These are phyloP conservation scores for Asparagopsis taxiformis DNA, from an alignment of 31 red algal genomes.

Conservation along the genomic window DNA sequence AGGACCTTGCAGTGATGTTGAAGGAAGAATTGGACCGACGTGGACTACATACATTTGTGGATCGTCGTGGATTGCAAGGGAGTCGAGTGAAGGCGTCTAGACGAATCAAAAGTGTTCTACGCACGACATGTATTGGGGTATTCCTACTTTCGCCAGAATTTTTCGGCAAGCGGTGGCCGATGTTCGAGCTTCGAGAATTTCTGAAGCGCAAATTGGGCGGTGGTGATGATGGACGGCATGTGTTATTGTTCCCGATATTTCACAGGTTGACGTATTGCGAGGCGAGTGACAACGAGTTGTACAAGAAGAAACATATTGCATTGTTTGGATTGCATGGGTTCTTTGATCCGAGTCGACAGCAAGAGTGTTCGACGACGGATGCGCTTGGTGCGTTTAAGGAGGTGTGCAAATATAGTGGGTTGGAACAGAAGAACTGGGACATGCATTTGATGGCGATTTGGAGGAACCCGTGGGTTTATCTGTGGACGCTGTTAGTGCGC, in stretches of 20 bases:
- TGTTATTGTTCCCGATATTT: conserved; percentile 3
- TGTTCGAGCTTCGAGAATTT: neutral
- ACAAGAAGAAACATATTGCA: neutral
- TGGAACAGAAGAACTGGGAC: neutral
- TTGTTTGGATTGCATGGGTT: neutral
- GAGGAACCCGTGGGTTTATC: neutral
- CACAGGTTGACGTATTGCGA: neutral
- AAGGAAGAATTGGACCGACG: neutral
- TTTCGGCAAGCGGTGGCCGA: neutral
- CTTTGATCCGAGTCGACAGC: neutral
- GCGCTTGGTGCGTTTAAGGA: neutral
- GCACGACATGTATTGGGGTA: neutral
- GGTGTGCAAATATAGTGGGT: neutral
- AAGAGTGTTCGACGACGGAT: conserved; percentile 3
- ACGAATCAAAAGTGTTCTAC: neutral
- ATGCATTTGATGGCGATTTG: neutral
- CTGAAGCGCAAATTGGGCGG: no score
- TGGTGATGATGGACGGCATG: neutral
- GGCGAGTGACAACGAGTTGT: neutral
- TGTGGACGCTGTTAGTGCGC: no score
- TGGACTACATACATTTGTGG: neutral
- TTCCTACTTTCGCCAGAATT: conserved; percentile 2
- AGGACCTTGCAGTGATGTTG: neutral
- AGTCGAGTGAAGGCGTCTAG: neutral
- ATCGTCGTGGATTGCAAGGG: neutral